These are phyloP conservation scores for Sordariomycetes sp. DNA, from an alignment of 2,329 filamentous ascomycete species.

Conservation along the genomic window DNA sequence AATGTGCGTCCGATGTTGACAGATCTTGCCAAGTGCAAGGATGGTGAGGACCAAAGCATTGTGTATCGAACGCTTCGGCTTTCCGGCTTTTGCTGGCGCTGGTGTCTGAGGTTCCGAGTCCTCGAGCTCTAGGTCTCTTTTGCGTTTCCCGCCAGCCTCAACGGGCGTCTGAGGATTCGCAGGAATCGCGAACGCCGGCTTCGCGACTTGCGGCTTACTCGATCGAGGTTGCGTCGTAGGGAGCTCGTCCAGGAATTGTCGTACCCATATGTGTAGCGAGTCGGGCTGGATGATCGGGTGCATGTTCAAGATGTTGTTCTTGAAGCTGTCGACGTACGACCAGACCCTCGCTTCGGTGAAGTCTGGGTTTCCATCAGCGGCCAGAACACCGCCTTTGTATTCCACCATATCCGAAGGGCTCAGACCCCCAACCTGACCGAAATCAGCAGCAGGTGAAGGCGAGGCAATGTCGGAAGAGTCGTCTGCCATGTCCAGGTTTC, in stretches of 20 bases:
- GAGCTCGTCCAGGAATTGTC: constrained; percentile 39
- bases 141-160: constrained; percentile 39
- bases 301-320: constrained; percentile 54
- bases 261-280: constrained; percentile 43
- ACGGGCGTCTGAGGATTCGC: constrained; percentile 13
- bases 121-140: constrained; percentile 39
- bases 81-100: constrained; percentile 28
- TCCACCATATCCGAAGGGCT: constrained; percentile 33
- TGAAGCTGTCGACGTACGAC: constrained; percentile 46
- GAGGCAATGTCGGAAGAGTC: constrained; percentile 45
- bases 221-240: constrained; percentile 18
- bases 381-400: constrained; percentile 25
- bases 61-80: constrained; percentile 57
- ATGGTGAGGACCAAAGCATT: constrained; percentile 78
- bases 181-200: constrained; percentile 21
- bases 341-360: constrained; percentile 41
- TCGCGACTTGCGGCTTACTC: constrained; percentile 16
- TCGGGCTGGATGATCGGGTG: constrained; percentile 51
- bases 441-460: constrained; percentile 44
- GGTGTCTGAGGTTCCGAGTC: constrained; percentile 20
- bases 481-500: constrained; percentile 30
- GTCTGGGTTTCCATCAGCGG: constrained; percentile 41
- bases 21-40: constrained; percentile 80
- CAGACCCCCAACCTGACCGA: constrained; percentile 48
- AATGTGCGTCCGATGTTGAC: constrained; percentile 43